Conservation (phyloP, 208 protist genomes). For the Acanthamoeba healyi region DNA sequence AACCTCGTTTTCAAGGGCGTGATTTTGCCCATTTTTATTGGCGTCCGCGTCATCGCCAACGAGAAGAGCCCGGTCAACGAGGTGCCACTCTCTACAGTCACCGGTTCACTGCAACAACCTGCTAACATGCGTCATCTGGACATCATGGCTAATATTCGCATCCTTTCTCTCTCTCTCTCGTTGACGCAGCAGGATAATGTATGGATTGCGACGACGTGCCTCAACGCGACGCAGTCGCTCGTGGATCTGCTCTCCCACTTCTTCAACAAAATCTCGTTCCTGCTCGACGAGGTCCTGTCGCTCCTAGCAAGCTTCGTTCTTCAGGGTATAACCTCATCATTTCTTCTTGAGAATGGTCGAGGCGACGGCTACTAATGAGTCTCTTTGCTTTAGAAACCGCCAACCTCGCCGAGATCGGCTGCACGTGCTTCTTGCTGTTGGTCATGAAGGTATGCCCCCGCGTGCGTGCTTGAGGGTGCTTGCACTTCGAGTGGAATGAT, state of each 20-base stretch:
- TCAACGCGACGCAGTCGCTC: constrained; percentile 33
- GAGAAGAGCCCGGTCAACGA: constrained; percentile 46
- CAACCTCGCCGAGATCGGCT: constrained; percentile 59
- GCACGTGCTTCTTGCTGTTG: neutral
- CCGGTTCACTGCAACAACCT: too few relatives aligned
- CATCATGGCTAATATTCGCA: too few relatives aligned
- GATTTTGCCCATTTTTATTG: constrained; percentile 79
- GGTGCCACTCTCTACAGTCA: neutral
- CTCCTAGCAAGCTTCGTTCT: constrained; percentile 42
- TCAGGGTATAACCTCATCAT: neutral
- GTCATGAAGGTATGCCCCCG: neutral
- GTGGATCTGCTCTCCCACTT: constrained; percentile 39
- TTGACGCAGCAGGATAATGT: constrained; percentile 17
- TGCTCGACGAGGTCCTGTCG: constrained; percentile 37
- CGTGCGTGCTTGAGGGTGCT: neutral
- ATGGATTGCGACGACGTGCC: constrained; percentile 51
- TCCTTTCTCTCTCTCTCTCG: neutral
- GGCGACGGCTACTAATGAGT: neutral
- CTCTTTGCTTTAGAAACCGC: constrained; percentile 8
- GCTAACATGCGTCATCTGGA: too few relatives aligned
- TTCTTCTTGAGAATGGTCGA: too few relatives aligned
- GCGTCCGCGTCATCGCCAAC: constrained; percentile 66
- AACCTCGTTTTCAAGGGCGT: constrained; percentile 79
- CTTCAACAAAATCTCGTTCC: constrained; percentile 36
- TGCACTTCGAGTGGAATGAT: too few relatives aligned